Conservation (phyloP, 176 grass and related monocot species). For the Thalia dealbata region DNA sequence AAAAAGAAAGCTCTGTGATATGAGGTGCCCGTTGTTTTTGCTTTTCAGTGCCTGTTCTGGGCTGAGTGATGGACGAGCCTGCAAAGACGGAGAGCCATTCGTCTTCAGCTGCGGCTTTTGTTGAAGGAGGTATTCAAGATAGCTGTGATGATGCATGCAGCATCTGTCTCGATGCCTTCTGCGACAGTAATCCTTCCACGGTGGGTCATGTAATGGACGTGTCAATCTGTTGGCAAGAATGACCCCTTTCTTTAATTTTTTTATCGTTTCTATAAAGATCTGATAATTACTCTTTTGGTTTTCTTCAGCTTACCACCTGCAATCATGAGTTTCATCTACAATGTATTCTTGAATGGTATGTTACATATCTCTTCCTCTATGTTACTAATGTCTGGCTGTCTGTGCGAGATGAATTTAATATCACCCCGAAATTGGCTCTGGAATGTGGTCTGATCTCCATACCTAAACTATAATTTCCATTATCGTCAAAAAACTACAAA, state of each 20-base stretch:
- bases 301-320: conserved; percentile 79
- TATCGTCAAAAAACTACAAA: too few species aligned
- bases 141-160: conserved; percentile 93
- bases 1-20: background rate
- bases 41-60: background rate
- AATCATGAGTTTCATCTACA: conserved; percentile 95
- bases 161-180: conserved; percentile 91
- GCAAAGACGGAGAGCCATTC: conserved; percentile 59
- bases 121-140: conserved; percentile 89
- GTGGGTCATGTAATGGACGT: conserved; percentile 23
- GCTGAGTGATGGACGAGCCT: conserved; percentile 21
- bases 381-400: background rate
- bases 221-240: background rate
- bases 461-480: too few species aligned
- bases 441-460: too few species aligned
- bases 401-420: too few species aligned
- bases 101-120: conserved; percentile 67
- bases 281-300: background rate
- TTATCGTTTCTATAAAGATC: too few species aligned
- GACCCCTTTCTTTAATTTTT: conserved; percentile 3
- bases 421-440: too few species aligned
- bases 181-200: conserved; percentile 65
- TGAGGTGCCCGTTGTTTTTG: background rate
- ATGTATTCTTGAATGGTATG: conserved; percentile 99
- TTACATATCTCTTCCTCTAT: conserved; percentile 19